These are phyloP conservation scores for Pelargonium exstipulatum DNA, from an alignment of 441 rosid species.

Conservation along the genomic window DNA sequence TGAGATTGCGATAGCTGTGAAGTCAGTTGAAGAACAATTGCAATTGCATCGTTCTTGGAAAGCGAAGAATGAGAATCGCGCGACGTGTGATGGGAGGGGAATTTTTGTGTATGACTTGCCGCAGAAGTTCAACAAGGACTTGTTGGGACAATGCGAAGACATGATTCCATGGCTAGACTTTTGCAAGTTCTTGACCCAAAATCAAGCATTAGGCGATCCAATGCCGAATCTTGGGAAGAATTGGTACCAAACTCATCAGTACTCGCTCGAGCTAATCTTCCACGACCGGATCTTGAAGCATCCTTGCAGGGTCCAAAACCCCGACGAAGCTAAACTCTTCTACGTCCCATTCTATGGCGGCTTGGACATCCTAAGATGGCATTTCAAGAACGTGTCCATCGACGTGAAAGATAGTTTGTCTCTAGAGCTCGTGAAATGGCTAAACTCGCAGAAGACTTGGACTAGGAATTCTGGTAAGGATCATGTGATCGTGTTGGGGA, in stretches of 20 bases:
- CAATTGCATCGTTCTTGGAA: slow-evolving; percentile 63
- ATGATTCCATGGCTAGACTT: slow-evolving; percentile 71
- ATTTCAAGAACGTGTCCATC: slow-evolving; percentile 67
- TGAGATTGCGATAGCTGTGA: slow-evolving; percentile 39
- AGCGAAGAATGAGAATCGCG: slow-evolving; percentile 18
- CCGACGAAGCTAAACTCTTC: slow-evolving; percentile 58
- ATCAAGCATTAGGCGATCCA: slow-evolving; percentile 44
- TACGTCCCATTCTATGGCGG: slow-evolving; percentile 84
- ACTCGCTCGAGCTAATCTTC: slow-evolving; percentile 72
- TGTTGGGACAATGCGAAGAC: slow-evolving; percentile 64
- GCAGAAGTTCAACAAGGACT: slow-evolving; percentile 67
- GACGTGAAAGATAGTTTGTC: slow-evolving; percentile 60
- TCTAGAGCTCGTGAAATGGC: slow-evolving; percentile 64
- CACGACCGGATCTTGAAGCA: slow-evolving; percentile 64
- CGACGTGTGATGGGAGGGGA: slow-evolving; percentile 51
- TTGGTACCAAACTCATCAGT: slow-evolving; percentile 72
- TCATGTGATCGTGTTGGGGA: slow-evolving; percentile 77
- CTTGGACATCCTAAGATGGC: slow-evolving; percentile 79
- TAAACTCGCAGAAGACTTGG: slow-evolving; percentile 52
- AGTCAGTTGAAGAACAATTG: slow-evolving; percentile 38
- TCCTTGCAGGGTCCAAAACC: slow-evolving; percentile 65
- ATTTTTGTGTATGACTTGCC: slow-evolving; percentile 72
- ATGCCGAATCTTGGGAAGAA: slow-evolving; percentile 49
- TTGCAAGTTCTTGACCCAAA: slow-evolving; percentile 47
- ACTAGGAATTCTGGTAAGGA: slow-evolving; percentile 51